Conservation (phyloP, 2,329 filamentous ascomycete genomes). For the Epichloe amarillans region DNA sequence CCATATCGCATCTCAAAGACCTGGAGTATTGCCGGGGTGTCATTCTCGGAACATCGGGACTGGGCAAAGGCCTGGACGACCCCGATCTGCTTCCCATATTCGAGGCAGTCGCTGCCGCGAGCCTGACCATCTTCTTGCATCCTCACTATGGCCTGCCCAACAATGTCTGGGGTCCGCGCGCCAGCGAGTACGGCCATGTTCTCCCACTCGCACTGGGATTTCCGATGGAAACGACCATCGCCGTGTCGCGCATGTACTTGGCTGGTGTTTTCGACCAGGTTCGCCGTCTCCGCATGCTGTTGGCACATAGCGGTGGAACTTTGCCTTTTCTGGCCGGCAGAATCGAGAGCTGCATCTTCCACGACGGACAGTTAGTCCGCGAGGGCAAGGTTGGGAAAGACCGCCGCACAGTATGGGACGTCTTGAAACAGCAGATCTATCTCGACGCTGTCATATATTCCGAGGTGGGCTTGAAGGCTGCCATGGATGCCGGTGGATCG, state of each 20-base stretch:
- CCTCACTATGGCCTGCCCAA: constrained; percentile 82
- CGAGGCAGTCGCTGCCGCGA: constrained; percentile 48
- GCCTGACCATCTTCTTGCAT: constrained; percentile 67
- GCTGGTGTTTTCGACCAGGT: constrained; percentile 73
- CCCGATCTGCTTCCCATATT: constrained; percentile 58
- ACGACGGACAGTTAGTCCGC: constrained; percentile 62
- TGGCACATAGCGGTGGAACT: constrained; percentile 82
- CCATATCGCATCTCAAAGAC: constrained; percentile 47
- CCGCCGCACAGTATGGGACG: constrained; percentile 41
- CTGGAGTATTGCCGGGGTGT: constrained; percentile 68
- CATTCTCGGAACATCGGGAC: constrained; percentile 72
- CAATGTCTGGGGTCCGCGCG: constrained; percentile 63
- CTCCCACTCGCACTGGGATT: constrained; percentile 77
- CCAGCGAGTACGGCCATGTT: constrained; percentile 70
- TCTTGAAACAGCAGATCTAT: constrained; percentile 61
- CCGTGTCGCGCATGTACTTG: constrained; percentile 77
- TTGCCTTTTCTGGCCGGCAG: constrained; percentile 78
- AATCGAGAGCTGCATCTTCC: constrained; percentile 75
- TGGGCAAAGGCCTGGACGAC: constrained; percentile 74
- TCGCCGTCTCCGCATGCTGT: constrained; percentile 53
- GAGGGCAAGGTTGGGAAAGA: constrained; percentile 39
- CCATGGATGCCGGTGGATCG: constrained; percentile 51
- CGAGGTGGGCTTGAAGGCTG: constrained; percentile 57
- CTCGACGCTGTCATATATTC: constrained; percentile 81
- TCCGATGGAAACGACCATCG: constrained; percentile 85